Evolutionary conservation across 805 yeast species (phyloP).

Genomic region (Cephaloascus albidus): DNA sequence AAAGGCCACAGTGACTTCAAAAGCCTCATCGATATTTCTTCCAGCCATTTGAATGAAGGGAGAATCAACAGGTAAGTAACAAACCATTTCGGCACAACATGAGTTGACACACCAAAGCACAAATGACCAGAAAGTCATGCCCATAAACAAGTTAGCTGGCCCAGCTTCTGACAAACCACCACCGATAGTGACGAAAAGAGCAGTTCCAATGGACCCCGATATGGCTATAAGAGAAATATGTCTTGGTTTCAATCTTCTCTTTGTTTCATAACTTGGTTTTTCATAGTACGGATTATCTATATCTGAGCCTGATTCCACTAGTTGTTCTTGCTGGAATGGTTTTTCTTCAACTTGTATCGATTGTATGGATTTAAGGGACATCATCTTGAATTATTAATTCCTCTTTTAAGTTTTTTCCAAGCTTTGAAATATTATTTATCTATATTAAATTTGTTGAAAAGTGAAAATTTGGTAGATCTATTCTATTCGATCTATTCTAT

Average conservation of each 20-base stretch:
- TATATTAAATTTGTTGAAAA: too few species aligned
- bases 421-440: too few species aligned
- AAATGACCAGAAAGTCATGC: constrained; percentile 20
- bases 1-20: constrained; percentile 22
- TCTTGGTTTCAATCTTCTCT: constrained; percentile 11
- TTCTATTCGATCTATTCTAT: too few species aligned
- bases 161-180: constrained; percentile 23
- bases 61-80: constrained; percentile 24
- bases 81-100: constrained; percentile 25
- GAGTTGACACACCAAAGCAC: constrained; percentile 21
- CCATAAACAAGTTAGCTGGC: constrained; percentile 21
- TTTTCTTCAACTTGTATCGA: too few species aligned
- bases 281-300: too few species aligned
- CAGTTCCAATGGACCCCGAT: constrained; percentile 31
- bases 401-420: too few species aligned
- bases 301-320: too few species aligned
- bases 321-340: too few species aligned
- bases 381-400: too few species aligned
- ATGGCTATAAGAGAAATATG: constrained; percentile 29
- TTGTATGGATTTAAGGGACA: too few species aligned
- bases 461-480: too few species aligned
- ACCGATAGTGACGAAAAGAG: constrained; percentile 25
- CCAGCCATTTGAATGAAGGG: constrained; percentile 28
- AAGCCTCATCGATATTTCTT: constrained; percentile 24
- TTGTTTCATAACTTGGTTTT: too few species aligned